Evolutionary conservation across 2,329 filamentous ascomycete species (phyloP), one percentile per base, ranked within the genome.

Genomic region (Ophiostoma ips): DNA sequence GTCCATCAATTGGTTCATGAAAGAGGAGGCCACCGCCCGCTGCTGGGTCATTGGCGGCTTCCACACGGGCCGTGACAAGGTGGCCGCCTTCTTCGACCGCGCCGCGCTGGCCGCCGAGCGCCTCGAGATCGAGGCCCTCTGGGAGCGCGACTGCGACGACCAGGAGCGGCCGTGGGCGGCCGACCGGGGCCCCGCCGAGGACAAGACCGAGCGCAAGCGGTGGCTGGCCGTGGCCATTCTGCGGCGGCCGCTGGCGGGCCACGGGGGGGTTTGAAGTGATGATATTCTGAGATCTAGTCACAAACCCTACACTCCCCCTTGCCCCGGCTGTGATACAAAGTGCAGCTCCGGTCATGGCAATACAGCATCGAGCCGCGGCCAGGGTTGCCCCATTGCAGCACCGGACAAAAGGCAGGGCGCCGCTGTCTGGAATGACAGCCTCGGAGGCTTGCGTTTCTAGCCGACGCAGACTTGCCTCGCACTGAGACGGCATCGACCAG

Each of bases 21-120:
- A 48, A n/a, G 47, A 7, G 2, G 46, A 40, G 18, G 34, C 16
- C 3, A 18, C 13, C 65, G 62, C 16, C 56, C 58, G 15, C 33
- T 73, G 79, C 47, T 78, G 80, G 65, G 75, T 81, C n/a, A 70
- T 86, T 7, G 81, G 76, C 1, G 83, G 81, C 0, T 85, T 87
- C 57, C 83, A 87, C 59, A 85, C 83, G 0, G 83, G 83, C 0
- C 69, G 83, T 34, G 68, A 68, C 18, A 81, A 79, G 61, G 71
- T 87, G 67, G 69, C 69, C n/a, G 70, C 65, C 0, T 87, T 87
- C 64, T 86, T 83, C 59, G 73, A 71, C 12, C 59, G 56, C 5
- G 61, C 56, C 7, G 67, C 65, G 12, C 67, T 83, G 43, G 62
- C 58, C 1, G 63, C 65, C 47, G 68, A 65, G 16, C 75, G 73